A percentile compares a stretch with the other conserved stretches of the same genome.
Conservation (phyloP, 2,329 filamentous ascomycete species). For the Xylariales sp. region DNA sequence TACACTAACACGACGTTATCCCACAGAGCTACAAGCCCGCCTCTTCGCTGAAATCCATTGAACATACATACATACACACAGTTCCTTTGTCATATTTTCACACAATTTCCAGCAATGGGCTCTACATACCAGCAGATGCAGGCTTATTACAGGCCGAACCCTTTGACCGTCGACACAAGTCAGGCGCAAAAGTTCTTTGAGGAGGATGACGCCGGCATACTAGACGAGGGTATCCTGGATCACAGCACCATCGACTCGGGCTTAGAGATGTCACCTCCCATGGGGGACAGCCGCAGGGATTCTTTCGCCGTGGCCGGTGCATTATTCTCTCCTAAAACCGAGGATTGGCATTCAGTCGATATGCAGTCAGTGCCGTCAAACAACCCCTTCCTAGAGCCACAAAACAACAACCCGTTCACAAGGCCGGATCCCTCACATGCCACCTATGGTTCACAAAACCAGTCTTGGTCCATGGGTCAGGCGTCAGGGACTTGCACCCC, state of each 20-base stretch:
- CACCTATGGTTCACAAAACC: conserved; percentile 55
- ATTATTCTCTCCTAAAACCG: conserved; percentile 73
- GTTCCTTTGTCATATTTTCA: conserved; percentile 32
- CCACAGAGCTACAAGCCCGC: conserved; percentile 41
- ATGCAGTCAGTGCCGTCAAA: conserved; percentile 73
- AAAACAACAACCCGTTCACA: conserved; percentile 75
- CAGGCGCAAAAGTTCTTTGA: conserved; percentile 69
- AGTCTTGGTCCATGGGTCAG: conserved; percentile 72
- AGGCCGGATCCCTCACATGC: conserved; percentile 66
- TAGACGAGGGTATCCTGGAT: conserved; percentile 72
- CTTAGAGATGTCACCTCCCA: conserved; percentile 71
- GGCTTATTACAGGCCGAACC: conserved; percentile 62
- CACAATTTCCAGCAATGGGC: conserved; percentile 58
- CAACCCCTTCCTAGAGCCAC: conserved; percentile 70
- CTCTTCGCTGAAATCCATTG: conserved; percentile 29
- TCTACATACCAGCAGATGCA: conserved; percentile 63
- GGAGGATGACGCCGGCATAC: conserved; percentile 68
- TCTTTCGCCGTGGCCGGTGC: conserved; percentile 69
- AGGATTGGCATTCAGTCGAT: conserved; percentile 72
- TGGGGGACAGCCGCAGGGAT: conserved; percentile 71
- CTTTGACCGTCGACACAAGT: conserved; percentile 65
- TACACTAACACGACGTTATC: conserved; percentile 44
- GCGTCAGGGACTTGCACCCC: conserved; percentile 79
- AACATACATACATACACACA: conserved; percentile 31
- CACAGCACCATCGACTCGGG: conserved; percentile 69